Base-by-base conservation (phyloP, 2,329 filamentous ascomycete genomes). In the Colletotrichum horii region DNA sequence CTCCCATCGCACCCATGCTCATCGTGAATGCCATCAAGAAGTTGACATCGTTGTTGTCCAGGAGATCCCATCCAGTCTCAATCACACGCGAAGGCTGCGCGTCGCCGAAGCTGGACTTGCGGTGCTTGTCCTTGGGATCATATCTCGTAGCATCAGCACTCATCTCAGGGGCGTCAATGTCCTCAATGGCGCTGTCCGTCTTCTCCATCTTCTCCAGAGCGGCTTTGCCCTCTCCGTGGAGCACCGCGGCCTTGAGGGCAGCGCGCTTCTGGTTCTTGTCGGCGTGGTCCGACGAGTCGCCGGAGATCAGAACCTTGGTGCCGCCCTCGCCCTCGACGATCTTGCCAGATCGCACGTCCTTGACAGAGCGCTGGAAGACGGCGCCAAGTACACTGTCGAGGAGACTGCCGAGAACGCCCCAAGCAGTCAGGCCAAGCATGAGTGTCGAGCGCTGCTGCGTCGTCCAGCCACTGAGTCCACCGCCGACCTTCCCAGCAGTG, bases 41-140 rank as follows among this genome's bases (percentile, higher is more conserved):
- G 83, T 99, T 99, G 80, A 99, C 96, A 70, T 95, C 94, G 83
- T 99, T 99, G 84, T 99, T 99, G 84, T 98, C 96, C 73, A 99
- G 87, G 76, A 97, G 83, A 82, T 98, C 91, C 91, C 86, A 88
- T 66, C 82, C 95, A 79, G 88, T 94, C 84, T 94, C 92, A 8
- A 93, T 84, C 7, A 92, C 86, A 22, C 94, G 87, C 67, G 92
- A 93, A 76, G 93, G 90, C 79, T 88, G 88, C 71, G 88, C 85
- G 73, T 89, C 86, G 4, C 91, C 85, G 86, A 90, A 89, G 80
- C 87, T 91, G 8, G 88, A 79, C 80, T 84, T 86, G 58, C 89
- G 86, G 72, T 89, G 84, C 82, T 88, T 89, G 79, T 88, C 85
- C 70, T 84, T 85, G 9, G 86, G 80, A 77, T 90, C 87, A 80